Conservation (phyloP, 805 yeast genomes). For the Pichia rugopelliculosa region DNA sequence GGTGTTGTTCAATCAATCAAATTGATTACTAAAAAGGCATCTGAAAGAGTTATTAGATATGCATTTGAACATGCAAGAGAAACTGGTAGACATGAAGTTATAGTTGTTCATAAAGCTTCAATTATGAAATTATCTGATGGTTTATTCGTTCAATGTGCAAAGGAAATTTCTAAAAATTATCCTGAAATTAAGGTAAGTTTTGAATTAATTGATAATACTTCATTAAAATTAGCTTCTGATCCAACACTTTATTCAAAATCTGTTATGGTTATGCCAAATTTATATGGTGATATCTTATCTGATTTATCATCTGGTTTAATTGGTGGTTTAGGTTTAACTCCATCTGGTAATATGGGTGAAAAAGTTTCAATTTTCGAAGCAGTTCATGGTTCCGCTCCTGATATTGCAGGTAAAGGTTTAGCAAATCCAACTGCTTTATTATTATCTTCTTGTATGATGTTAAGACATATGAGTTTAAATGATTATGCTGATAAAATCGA, state of each 20-base stretch:
- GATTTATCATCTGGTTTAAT: conserved; percentile 96
- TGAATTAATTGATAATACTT: conserved; percentile 94
- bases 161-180: conserved; percentile 82
- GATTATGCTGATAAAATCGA: conserved; percentile 79
- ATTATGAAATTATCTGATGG: conserved; percentile 98
- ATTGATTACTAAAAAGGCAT: conserved; percentile 92
- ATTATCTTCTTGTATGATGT: conserved; percentile 96
- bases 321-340: conserved; percentile 98
- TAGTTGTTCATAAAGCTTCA: conserved; percentile 97
- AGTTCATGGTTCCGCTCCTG: conserved; percentile 99
- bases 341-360: conserved; percentile 99
- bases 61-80: conserved; percentile 95
- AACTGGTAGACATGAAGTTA: conserved; percentile 77
- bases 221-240: conserved; percentile 81
- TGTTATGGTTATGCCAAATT: conserved; percentile 96
- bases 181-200: conserved; percentile 79
- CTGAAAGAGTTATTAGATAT: conserved; percentile 92
- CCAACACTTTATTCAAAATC: conserved; percentile 81
- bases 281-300: conserved; percentile 98
- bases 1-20: conserved; percentile 98
- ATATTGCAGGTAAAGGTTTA: conserved; percentile 96
- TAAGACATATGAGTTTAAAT: conserved; percentile 93
- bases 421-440: conserved; percentile 98
- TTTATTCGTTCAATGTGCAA: conserved; percentile 86
- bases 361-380: conserved; percentile 98